Evolutionary conservation across 2,329 filamentous ascomycete genomes (phyloP).

Genomic region (Venturia aucupariae): DNA sequence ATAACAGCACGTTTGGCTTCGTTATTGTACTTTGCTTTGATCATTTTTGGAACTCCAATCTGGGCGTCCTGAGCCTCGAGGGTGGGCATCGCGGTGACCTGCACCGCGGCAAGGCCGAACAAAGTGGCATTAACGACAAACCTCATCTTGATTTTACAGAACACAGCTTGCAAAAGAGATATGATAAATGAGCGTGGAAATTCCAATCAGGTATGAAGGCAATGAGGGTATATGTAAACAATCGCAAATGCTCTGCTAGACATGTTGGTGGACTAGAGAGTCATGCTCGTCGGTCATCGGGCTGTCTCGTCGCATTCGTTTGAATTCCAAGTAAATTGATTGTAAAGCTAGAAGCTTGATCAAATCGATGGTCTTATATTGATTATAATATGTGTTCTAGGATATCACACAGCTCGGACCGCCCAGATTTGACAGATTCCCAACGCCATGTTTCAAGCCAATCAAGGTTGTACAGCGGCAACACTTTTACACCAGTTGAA

Average conservation of each 20-base stretch:
- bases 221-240: neutral
- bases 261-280: neutral
- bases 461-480: neutral
- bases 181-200: neutral
- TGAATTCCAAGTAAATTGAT: slow-evolving; percentile 1
- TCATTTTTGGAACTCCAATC: slow-evolving; percentile 5
- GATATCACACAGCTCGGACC: neutral
- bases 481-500: neutral
- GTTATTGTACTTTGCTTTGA: slow-evolving; percentile 8
- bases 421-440: neutral
- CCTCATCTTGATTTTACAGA: neutral
- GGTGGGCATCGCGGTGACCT: slow-evolving; percentile 1
- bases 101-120: slow-evolving; percentile 6
- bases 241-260: neutral
- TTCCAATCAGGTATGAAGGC: neutral
- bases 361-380: neutral
- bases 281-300: neutral
- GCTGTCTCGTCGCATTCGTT: neutral
- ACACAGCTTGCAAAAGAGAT: too few relatives aligned
- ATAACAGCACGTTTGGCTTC: slow-evolving; percentile 9
- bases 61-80: neutral
- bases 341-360: neutral
- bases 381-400: neutral
- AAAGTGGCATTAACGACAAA: neutral
- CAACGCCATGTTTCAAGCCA: neutral